Evolutionary conservation across 2,329 filamentous ascomycete species (phyloP), one percentile per base, ranked within the genome.

Genomic region (Xylogone sp.): DNA sequence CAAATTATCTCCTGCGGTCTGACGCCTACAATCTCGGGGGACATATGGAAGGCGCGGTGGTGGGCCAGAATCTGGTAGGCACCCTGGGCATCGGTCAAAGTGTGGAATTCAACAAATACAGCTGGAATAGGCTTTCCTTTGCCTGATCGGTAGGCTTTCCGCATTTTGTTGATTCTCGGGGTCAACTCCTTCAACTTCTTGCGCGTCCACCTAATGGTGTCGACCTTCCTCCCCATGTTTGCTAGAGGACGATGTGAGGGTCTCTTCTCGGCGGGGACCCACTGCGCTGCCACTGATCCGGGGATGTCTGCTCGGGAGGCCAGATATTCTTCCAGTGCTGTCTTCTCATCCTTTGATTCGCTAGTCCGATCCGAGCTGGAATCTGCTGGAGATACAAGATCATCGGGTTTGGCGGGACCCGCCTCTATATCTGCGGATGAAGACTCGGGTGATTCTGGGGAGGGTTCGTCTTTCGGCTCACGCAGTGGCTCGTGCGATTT

Each of bases 91-190:
- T 82, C 81, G 31, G 75, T 69, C 56, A 85, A 79, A 2, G 73
- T 76, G 51, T 77, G 73, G 61, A 86, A 88, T 56, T 87, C 83
- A 24, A 88, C 80, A 59, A 88, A 88, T 8, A 83, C 79, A 2
- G 84, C 78, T 42, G 80, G 78, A 48, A 83, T 72, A 52, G 74
- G 70, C 52, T 75, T 74, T 2, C 68, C 76, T 44, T 84, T 72
- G 31, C 79, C 73, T 45, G 71, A 69, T 50, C 75, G 57, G 46
- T 68, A 65, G 31, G 64, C 55, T 27, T 59, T 58, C 16, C 65
- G 58, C 16, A 68, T 21, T 47, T 67, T 66, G 29, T 48, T 56
- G 39, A 69, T 69, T 43, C 61, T 56, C 3, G 58, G 60, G 6
- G 58, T 59, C 9, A 69, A 51, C 47, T 63, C 58, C 48, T 65